Conservation (phyloP, 2,329 filamentous ascomycete genomes). For the Rachicladosporium sp. region DNA sequence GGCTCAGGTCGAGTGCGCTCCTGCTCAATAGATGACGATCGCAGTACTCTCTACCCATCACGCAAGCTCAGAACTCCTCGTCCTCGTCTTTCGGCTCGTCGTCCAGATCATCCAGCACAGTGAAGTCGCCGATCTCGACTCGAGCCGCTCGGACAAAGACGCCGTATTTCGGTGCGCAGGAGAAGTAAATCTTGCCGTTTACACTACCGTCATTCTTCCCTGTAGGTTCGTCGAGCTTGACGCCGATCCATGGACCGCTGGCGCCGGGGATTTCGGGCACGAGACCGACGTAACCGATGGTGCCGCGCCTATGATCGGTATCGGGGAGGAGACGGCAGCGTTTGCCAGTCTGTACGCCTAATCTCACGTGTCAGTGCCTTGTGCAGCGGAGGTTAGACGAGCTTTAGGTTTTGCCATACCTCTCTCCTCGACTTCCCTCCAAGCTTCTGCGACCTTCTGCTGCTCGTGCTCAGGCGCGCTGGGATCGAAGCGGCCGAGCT, state of each 20-base stretch:
- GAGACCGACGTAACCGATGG: constrained; percentile 58
- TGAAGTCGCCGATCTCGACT: constrained; percentile 64
- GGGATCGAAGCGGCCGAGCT: constrained; percentile 92
- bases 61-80: constrained; percentile 45
- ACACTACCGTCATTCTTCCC: constrained; percentile 75
- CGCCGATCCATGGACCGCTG: constrained; percentile 55
- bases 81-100: constrained; percentile 49
- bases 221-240: constrained; percentile 63
- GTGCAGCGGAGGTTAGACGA: not conserved
- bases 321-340: constrained; percentile 40
- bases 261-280: constrained; percentile 59
- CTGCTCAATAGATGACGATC: not conserved
- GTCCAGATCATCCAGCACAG: constrained; percentile 49
- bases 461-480: constrained; percentile 62
- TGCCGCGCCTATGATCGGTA: constrained; percentile 57
- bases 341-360: constrained; percentile 27
- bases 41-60: not conserved
- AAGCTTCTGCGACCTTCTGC: constrained; percentile 55
- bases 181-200: constrained; percentile 55
- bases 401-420: constrained; percentile 33
- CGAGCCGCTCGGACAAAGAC: constrained; percentile 70
- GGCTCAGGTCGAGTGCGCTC: too few relatives aligned
- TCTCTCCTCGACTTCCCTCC: constrained; percentile 57
- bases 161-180: constrained; percentile 55
- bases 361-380: constrained; percentile 14